These are phyloP conservation scores for Alternaria solani DNA, from an alignment of 2,329 filamentous ascomycete genomes.

Conservation along the genomic window DNA sequence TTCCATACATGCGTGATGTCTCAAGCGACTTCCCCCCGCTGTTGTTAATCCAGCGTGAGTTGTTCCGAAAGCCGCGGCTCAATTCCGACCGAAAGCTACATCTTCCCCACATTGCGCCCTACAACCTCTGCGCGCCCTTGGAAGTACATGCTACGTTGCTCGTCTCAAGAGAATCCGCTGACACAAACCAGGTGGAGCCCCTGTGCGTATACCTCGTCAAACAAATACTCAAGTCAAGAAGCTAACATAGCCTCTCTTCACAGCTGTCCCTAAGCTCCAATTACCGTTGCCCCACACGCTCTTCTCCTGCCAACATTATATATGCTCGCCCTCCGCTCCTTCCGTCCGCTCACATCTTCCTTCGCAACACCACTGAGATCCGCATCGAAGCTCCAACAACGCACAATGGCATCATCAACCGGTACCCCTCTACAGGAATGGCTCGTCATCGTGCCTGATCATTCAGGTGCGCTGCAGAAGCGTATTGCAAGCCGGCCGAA, in stretches of 20 bases:
- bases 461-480: constrained; percentile 52
- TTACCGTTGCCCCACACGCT: constrained; percentile 2
- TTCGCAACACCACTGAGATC: neutral
- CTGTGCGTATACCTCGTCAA: neutral
- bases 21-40: neutral
- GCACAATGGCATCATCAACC: constrained; percentile 33
- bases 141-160: neutral
- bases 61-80: constrained; percentile 16
- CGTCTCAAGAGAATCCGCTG: neutral
- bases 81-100: constrained; percentile 18
- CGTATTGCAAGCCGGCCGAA: constrained; percentile 53
- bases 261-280: neutral
- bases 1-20: neutral
- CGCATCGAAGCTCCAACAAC: neutral
- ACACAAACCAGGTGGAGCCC: neutral
- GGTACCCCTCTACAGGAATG: constrained; percentile 53
- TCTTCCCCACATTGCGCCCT: constrained; percentile 15
- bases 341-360: neutral
- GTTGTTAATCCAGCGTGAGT: neutral
- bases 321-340: constrained; percentile 18
- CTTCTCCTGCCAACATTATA: neutral
- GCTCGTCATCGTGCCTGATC: constrained; percentile 60
- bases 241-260: neutral
- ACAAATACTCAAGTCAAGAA: neutral
- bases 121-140: constrained; percentile 8